Evolutionary conservation across 805 yeast genomes (phyloP).

Genomic region (Candida nanaspora): DNA sequence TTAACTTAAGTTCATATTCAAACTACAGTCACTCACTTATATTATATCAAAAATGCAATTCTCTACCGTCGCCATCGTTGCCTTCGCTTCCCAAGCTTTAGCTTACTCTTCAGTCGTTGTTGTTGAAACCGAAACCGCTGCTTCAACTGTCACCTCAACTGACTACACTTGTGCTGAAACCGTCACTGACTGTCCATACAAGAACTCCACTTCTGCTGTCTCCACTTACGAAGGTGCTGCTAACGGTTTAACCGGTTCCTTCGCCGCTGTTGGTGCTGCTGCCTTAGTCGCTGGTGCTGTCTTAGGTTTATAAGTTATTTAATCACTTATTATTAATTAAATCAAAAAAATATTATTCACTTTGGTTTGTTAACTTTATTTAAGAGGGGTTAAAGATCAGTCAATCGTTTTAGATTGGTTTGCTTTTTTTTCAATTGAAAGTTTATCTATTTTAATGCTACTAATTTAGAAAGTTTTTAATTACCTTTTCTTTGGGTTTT

Average conservation of each 20-base stretch:
- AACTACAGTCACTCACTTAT: constrained; percentile 1
- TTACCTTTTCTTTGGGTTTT: too few relatives aligned
- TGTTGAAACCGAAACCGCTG: constrained; percentile 27
- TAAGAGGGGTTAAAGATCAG: too few relatives aligned
- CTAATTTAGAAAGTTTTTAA: too few relatives aligned
- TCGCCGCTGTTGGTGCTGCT: constrained; percentile 28
- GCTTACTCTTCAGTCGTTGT: constrained; percentile 16
- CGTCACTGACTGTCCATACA: constrained; percentile 38
- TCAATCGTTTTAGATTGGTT: too few relatives aligned
- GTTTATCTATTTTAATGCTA: too few relatives aligned
- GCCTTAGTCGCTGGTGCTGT: constrained; percentile 26
- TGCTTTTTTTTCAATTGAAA: too few relatives aligned
- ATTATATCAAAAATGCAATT: constrained; percentile 24
- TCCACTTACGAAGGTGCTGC: constrained; percentile 22
- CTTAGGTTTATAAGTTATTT: constrained; percentile 24
- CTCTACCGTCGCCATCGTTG: constrained; percentile 23
- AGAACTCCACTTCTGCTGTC: constrained; percentile 4
- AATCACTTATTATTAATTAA: background rate
- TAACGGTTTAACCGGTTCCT: constrained; percentile 16
- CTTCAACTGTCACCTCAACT: constrained; percentile 32
- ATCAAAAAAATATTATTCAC: too few relatives aligned
- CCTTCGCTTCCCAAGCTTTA: constrained; percentile 21
- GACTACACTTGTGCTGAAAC: constrained; percentile 32
- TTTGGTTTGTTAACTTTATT: too few relatives aligned
- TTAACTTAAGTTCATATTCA: background rate